Percentiles rank a stretch among this genome's conserved stretches.
Evolutionary conservation across 1,139 yeast genomes (phyloP).

Genomic region (Taphrina populina): DNA sequence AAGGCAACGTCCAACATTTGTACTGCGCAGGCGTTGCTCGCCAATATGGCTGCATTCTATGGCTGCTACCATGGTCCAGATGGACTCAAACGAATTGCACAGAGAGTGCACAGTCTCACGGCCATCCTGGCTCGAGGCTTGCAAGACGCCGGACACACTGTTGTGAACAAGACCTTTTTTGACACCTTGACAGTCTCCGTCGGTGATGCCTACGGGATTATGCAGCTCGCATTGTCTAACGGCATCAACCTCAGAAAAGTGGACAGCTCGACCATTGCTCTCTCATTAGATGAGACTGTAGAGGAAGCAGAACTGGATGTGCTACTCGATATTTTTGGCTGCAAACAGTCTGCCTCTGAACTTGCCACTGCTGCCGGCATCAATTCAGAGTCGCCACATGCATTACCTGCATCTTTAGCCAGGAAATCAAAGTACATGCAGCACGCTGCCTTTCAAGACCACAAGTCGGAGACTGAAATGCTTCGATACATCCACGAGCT

Average conservation of each 20-base stretch:
- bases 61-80: slow-evolving; percentile 95
- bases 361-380: slow-evolving; percentile 45
- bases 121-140: slow-evolving; percentile 59
- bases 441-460: slow-evolving; percentile 76
- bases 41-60: slow-evolving; percentile 92
- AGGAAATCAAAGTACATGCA: slow-evolving; percentile 66
- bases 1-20: slow-evolving; percentile 97
- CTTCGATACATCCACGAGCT: slow-evolving; percentile 81
- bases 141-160: slow-evolving; percentile 50
- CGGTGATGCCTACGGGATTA: slow-evolving; percentile 55
- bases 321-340: slow-evolving; percentile 49
- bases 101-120: slow-evolving; percentile 73
- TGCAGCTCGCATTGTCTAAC: slow-evolving; percentile 58
- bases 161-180: slow-evolving; percentile 69
- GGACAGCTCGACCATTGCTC: slow-evolving; percentile 60
- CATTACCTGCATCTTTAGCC: slow-evolving; percentile 55
- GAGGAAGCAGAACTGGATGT: slow-evolving; percentile 59
- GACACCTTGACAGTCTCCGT: slow-evolving; percentile 79
- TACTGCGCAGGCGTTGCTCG: slow-evolving; percentile 94
- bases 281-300: slow-evolving; percentile 85
- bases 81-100: slow-evolving; percentile 79
- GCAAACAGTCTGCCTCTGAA: slow-evolving; percentile 34
- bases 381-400: slow-evolving; percentile 37
- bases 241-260: slow-evolving; percentile 77
- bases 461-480: slow-evolving; percentile 94